phyloP scores from a whole-genome alignment of 2,329 filamentous ascomycete species.

The Cytospora piceicola region DNA sequence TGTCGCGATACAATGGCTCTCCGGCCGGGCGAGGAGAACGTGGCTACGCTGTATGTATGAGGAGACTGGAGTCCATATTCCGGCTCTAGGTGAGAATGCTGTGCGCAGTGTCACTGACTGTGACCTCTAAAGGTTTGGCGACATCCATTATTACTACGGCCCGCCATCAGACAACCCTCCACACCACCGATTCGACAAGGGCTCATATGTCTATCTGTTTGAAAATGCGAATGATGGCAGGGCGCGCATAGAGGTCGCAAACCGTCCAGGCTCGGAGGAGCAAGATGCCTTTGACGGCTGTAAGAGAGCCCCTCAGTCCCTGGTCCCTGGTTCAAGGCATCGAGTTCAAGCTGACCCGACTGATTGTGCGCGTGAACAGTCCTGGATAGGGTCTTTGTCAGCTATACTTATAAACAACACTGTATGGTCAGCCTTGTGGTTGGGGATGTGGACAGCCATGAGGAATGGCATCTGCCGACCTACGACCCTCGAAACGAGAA shows the following conservation, averaged over 20 bases:
- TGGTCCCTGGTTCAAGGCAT: neutral
- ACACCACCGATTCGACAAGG: conserved; percentile 81
- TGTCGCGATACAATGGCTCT: conserved; percentile 43
- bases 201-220: conserved; percentile 80
- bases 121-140: conserved; percentile 63
- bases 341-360: conserved; percentile 16
- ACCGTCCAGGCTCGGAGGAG: conserved; percentile 72
- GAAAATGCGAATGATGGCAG: conserved; percentile 70
- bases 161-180: conserved; percentile 67
- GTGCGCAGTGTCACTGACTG: conserved; percentile 35
- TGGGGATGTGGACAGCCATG: conserved; percentile 54
- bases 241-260: conserved; percentile 76
- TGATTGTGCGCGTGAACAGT: conserved; percentile 48
- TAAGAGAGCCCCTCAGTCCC: conserved; percentile 47
- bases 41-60: conserved; percentile 49
- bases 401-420: conserved; percentile 75
- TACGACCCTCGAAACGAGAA: conserved; percentile 74
- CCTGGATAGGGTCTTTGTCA: conserved; percentile 66
- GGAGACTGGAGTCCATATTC: too few relatives aligned
- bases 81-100: neutral
- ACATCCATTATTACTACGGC: conserved; percentile 79
- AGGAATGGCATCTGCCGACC: conserved; percentile 76
- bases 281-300: conserved; percentile 80
- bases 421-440: conserved; percentile 71
- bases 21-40: conserved; percentile 51